Base-by-base conservation (phyloP, 2,329 filamentous ascomycete species). In the Nannizzia gypsea region DNA sequence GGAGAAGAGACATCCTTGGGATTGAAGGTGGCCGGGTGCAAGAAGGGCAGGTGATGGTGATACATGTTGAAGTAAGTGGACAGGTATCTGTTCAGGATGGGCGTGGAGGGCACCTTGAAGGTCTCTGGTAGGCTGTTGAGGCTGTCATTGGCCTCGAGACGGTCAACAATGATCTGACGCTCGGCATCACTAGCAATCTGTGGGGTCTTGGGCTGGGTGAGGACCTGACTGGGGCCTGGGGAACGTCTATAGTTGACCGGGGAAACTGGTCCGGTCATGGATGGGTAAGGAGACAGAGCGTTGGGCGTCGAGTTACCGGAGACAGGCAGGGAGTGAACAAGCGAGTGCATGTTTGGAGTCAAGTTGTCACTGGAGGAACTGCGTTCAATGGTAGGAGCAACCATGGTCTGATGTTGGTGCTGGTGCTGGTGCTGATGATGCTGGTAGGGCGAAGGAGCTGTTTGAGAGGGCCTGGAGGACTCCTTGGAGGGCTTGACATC, bases 51-150 rank as follows among this genome's bases (percentile, higher is more conserved):
- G 70, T 99, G 93, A 68, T 96, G 93, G 71, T 99, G 93, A 76
- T 97, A 99, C 68, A 96, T 79, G 71, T 89, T 90, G 74, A 97
- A 99, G 79, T 97, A 99, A 1, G 92, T 96, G 62, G 90, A 89
- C 63, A 99, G 78, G 73, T 96, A 96, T 64, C 90, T 84, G 76
- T 99, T 97, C 71, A 97, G 77, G 1, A 89, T 87, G 38, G 84
- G 81, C 38, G 90, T 81, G 65, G 82, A 86, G 4, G 93, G 93
- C 52, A 97, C 81, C 65, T 90, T 87, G 80, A 97, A 96, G 61
- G 88, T 90, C 60, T 95, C 90, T 15, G 90, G 85, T 60, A 96
- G 85, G 52, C 88, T 85, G 69, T 86, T 85, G 68, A 96, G 89
- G 65, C 81, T 85, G 71, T 97, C 92, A 65, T 84, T 85, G 66